Conservation (phyloP, 129 eudicot genomes). For the Escallonia herrerae region DNA sequence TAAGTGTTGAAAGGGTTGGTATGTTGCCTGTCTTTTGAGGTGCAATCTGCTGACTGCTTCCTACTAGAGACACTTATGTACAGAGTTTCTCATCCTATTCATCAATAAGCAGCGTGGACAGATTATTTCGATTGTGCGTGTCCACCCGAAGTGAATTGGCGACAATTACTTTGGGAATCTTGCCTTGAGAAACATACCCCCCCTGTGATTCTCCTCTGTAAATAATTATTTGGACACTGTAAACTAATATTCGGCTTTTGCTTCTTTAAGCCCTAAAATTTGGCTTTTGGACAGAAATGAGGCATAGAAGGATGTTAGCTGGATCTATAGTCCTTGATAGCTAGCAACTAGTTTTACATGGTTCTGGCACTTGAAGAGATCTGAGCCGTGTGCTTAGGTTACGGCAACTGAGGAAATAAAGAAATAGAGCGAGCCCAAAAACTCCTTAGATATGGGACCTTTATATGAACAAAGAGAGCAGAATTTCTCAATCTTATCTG, state of each 20-base stretch:
- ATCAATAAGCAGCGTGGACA: not conserved
- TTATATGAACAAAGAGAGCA: too few relatives aligned
- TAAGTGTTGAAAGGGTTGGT: slow-evolving; percentile 29
- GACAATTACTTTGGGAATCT: not conserved
- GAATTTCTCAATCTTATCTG: too few relatives aligned
- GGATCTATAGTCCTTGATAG: too few relatives aligned
- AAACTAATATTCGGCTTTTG: not conserved
- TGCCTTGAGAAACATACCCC: not conserved
- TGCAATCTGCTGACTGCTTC: not conserved
- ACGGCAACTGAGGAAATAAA: too few relatives aligned
- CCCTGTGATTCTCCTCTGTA: not conserved
- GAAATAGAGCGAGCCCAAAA: too few relatives aligned
- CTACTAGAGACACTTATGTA: slow-evolving; percentile 13
- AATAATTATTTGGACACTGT: not conserved
- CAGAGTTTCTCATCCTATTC: slow-evolving; percentile 14
- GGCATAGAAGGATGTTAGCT: too few relatives aligned
- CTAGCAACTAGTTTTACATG: too few relatives aligned
- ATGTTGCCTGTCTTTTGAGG: slow-evolving; percentile 41
- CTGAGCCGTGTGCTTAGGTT: too few relatives aligned
- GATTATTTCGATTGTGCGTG: slow-evolving; percentile 2
- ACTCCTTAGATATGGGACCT: too few relatives aligned
- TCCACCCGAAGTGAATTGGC: slow-evolving; percentile 19
- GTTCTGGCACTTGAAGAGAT: too few relatives aligned
- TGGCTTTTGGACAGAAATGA: too few relatives aligned
- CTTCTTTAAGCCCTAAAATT: too few relatives aligned